Evolutionary conservation across 2,329 filamentous ascomycete genomes (phyloP), one percentile per base, ranked within the genome.

Genomic region (Pyricularia grisea): DNA sequence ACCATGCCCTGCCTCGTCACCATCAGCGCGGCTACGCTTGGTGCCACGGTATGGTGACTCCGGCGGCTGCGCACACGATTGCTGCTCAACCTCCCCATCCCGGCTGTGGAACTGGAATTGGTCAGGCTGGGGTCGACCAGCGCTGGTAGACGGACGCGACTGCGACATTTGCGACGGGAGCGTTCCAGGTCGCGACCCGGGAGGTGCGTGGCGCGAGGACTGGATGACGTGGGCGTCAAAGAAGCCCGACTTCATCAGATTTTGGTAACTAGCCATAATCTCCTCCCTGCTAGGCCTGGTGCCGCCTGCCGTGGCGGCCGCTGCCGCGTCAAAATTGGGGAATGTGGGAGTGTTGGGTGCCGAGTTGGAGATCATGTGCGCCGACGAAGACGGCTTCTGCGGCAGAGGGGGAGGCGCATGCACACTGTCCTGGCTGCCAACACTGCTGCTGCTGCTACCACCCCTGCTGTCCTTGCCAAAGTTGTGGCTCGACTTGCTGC

Each of bases 151-250:
- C n/a, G 58, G 58, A 23, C 58, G 58, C 23, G 58, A 9, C 9
- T 27, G n/a, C 58, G 58, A 25, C 58, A 61, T 61, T 10, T 61
- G 58, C 58, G 58, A 61, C 5, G 58, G 58, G 2, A 61, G 10
- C 23, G 58, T 27, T 0, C n/a, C 58, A 27, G n/a, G 58, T 27
- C n/a, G 7, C 23, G 58, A 61, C 14, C n/a, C 58, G 12, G 73
- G 76, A 27, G 75, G 74, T 1, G 79, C 82, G 74, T 84, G 83
- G 3, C 86, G 80, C 1, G 84, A 85, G 4, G 85, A 86, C 70
- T 85, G 83, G 71, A 87, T 87, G 68, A 85, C 85, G 71, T 87
- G 85, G 28, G 83, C 79, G 65, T 82, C 80, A 75, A 88, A 88
- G 81, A 88, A 88, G 70, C 86, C 86, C 6, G 81, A 81, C 2